Percentiles rank a stretch among this genome's conserved stretches.
These are phyloP conservation scores for Eucalyptus sideroxylon DNA, from an alignment of 345 rosid species.

Conservation along the genomic window DNA sequence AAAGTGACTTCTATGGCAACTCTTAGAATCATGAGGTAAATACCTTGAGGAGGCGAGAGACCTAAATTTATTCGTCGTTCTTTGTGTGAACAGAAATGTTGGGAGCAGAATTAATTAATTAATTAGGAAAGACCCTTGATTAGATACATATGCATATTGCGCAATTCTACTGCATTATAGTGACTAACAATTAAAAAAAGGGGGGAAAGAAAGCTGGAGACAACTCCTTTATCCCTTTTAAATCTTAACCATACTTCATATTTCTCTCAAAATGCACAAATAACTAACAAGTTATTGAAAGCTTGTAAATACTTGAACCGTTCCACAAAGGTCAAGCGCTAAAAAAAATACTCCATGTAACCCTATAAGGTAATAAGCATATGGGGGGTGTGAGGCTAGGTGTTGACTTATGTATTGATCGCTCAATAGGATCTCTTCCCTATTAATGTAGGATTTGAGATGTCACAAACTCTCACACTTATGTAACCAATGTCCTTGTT, in stretches of 20 bases:
- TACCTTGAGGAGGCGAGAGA: not conserved
- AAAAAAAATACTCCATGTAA: not conserved
- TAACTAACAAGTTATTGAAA: not conserved
- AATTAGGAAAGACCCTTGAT: not conserved
- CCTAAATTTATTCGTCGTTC: not conserved
- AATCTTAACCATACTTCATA: not conserved
- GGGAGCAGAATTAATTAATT: not conserved
- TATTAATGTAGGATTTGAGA: not conserved
- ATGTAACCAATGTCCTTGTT: accelerated
- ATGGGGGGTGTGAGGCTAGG: not conserved
- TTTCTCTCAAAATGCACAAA: not conserved
- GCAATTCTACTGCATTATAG: not conserved
- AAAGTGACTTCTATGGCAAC: not conserved
- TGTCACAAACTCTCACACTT: not conserved
- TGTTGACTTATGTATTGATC: not conserved
- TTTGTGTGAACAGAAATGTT: not conserved
- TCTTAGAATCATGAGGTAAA: not conserved
- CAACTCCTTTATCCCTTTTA: not conserved
- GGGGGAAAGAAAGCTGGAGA: not conserved
- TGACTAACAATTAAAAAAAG: not conserved
- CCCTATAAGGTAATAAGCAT: no score
- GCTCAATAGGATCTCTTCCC: accelerated
- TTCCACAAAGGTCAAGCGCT: not conserved
- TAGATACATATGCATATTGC: not conserved
- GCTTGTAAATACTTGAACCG: not conserved